Evolutionary conservation across 805 yeast species (phyloP).

Genomic region (Lachancea meyersii): DNA sequence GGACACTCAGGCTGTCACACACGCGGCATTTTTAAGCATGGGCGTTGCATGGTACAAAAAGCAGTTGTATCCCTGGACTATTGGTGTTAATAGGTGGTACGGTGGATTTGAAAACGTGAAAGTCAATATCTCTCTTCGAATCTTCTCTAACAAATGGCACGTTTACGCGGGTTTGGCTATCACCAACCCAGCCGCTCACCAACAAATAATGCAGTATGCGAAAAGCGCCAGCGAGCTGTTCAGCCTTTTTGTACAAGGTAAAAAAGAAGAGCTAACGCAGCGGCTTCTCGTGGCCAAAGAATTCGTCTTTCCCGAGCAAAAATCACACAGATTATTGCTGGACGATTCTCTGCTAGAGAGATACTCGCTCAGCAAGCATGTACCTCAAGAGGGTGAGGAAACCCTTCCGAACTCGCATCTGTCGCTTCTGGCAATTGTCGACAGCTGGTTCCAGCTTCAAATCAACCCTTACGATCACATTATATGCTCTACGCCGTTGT

Average conservation of each 20-base stretch:
- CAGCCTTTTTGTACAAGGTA: constrained; percentile 72
- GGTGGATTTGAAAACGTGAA: constrained; percentile 97
- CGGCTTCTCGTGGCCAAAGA: constrained; percentile 63
- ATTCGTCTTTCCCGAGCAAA: constrained; percentile 70
- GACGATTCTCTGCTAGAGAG: constrained; percentile 75
- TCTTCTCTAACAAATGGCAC: constrained; percentile 93
- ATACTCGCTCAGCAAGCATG: constrained; percentile 70
- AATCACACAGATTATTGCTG: constrained; percentile 50
- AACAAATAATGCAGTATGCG: constrained; percentile 85
- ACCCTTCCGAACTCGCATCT: constrained; percentile 75
- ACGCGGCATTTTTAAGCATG: constrained; percentile 95
- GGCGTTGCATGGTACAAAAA: constrained; percentile 89
- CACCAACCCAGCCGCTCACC: constrained; percentile 90
- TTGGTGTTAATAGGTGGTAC: constrained; percentile 51
- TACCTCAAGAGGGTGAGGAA: constrained; percentile 46
- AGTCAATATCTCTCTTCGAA: constrained; percentile 84
- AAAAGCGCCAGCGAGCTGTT: constrained; percentile 76
- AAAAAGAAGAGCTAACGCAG: constrained; percentile 47
- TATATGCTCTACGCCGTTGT: constrained; percentile 91
- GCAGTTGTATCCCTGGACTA: constrained; percentile 82
- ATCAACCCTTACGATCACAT: constrained; percentile 95
- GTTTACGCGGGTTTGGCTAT: constrained; percentile 97
- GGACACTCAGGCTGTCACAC: constrained; percentile 97
- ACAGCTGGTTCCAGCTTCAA: constrained; percentile 80
- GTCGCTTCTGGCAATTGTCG: constrained; percentile 83